Evolutionary conservation across 257 asterid genomes (phyloP).

Genomic region (Solanum rostratum): DNA sequence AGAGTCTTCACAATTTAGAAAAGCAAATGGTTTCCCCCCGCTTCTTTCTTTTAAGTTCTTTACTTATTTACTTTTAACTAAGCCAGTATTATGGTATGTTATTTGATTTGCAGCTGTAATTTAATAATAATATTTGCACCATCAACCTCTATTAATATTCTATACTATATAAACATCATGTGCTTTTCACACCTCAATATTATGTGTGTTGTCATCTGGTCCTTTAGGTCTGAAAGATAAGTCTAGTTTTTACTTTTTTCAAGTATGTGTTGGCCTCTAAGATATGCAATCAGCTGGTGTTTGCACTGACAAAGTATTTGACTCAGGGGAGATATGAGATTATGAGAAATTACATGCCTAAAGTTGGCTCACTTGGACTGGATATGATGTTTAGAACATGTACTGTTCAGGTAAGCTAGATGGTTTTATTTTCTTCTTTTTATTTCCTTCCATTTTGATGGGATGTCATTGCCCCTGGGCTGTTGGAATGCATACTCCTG

Average conservation of each 20-base stretch:
- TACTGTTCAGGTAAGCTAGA: conserved; percentile 71
- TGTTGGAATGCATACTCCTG: background rate
- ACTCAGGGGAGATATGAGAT: conserved; percentile 88
- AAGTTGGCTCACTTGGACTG: conserved; percentile 94
- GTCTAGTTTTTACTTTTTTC: background rate
- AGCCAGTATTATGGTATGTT: background rate
- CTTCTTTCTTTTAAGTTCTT: background rate
- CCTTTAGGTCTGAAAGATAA: background rate
- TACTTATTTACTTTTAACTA: background rate
- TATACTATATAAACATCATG: background rate
- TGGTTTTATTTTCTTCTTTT: background rate
- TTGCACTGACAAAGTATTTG: conserved; percentile 23
- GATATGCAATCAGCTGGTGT: conserved; percentile 3
- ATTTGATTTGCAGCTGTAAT: background rate
- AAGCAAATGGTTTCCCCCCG: background rate
- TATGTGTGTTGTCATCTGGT: background rate
- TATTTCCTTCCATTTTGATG: background rate
- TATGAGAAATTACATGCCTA: conserved; percentile 94
- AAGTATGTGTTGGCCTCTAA: background rate
- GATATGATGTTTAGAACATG: conserved; percentile 97
- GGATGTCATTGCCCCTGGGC: background rate
- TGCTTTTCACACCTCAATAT: background rate
- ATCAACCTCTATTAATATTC: background rate
- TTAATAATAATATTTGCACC: background rate
- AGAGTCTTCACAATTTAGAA: background rate